Evolutionary conservation across 371 early-diverging fungal genomes (phyloP).

Genomic region (Mucor lusitanicus): DNA sequence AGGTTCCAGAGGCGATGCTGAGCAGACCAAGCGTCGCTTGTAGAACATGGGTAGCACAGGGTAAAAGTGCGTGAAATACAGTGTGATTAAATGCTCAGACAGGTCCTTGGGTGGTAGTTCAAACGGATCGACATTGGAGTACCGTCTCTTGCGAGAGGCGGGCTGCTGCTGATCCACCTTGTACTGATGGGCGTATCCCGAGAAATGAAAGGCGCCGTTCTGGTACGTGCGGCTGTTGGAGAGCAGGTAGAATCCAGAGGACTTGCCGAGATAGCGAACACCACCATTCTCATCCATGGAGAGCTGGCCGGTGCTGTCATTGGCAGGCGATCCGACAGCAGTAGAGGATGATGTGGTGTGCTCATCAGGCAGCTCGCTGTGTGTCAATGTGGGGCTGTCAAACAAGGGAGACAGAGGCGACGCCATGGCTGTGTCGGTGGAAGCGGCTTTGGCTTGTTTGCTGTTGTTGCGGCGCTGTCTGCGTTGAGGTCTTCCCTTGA

Average conservation of each 20-base stretch:
- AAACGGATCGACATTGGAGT: slow-evolving; percentile 23
- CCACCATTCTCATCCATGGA: slow-evolving; percentile 51
- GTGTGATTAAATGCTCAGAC: slow-evolving; percentile 50
- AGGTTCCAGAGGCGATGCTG: slow-evolving; percentile 19
- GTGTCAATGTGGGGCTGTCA: slow-evolving; percentile 13
- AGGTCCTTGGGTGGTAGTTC: slow-evolving; percentile 55
- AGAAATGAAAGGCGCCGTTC: slow-evolving; percentile 43
- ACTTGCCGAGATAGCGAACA: slow-evolving; percentile 47
- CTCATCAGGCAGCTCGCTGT: slow-evolving; percentile 4
- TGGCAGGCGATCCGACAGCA: neutral
- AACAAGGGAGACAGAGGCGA: slow-evolving; percentile 8
- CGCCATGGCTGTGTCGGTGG: neutral
- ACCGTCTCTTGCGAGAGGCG: neutral
- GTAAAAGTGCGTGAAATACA: slow-evolving; percentile 59
- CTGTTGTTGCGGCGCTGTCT: slow-evolving; percentile 19
- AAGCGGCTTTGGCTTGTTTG: neutral
- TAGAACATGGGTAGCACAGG: slow-evolving; percentile 57
- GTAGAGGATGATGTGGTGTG: neutral
- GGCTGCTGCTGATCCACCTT: neutral
- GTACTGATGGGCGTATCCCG: slow-evolving; percentile 29
- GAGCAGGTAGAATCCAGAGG: slow-evolving; percentile 47
- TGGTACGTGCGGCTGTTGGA: slow-evolving; percentile 47
- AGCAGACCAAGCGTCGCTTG: slow-evolving; percentile 24
- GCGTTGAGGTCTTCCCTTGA: slow-evolving; percentile 37
- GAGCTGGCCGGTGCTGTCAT: slow-evolving; percentile 38